Evolutionary conservation across 352 stramenopile species (phyloP).

Genomic region (Pythium brassicae): DNA sequence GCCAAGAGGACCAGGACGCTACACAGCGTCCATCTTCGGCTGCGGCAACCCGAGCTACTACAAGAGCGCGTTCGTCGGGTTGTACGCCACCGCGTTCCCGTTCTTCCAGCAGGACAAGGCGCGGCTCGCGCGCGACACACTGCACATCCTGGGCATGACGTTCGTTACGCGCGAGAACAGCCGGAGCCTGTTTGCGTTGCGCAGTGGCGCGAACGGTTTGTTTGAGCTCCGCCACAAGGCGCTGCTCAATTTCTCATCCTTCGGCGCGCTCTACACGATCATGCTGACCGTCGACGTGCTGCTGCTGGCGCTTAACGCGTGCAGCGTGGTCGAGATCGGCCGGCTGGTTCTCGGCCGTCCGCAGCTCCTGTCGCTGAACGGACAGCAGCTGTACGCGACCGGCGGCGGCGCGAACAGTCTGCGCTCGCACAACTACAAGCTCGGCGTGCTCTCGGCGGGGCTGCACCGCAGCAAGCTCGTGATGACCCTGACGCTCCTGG

Average conservation of each 20-base stretch:
- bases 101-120: constrained; percentile 24
- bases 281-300: constrained; percentile 19
- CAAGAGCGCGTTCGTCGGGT: constrained; percentile 26
- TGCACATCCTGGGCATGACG: constrained; percentile 29
- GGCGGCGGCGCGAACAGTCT: not conserved
- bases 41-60: constrained; percentile 33
- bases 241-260: constrained; percentile 37
- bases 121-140: constrained; percentile 18
- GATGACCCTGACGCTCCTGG: constrained; percentile 26
- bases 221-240: constrained; percentile 25
- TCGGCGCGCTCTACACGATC: constrained; percentile 37
- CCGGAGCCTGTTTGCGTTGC: constrained; percentile 16
- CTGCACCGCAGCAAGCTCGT: constrained; percentile 37
- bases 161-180: constrained; percentile 30
- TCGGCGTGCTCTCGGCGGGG: constrained; percentile 28
- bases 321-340: constrained; percentile 28
- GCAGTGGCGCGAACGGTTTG: not conserved
- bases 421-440: constrained; percentile 21
- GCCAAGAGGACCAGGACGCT: constrained; percentile 15
- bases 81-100: constrained; percentile 7
- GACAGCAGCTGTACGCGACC: too few species aligned
- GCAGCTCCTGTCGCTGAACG: not conserved
- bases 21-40: constrained; percentile 28
- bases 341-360: constrained; percentile 21
- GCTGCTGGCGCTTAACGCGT: constrained; percentile 33